Evolutionary conservation across 371 early-diverging fungal species (phyloP).

Genomic region (Massospora cicadina): DNA sequence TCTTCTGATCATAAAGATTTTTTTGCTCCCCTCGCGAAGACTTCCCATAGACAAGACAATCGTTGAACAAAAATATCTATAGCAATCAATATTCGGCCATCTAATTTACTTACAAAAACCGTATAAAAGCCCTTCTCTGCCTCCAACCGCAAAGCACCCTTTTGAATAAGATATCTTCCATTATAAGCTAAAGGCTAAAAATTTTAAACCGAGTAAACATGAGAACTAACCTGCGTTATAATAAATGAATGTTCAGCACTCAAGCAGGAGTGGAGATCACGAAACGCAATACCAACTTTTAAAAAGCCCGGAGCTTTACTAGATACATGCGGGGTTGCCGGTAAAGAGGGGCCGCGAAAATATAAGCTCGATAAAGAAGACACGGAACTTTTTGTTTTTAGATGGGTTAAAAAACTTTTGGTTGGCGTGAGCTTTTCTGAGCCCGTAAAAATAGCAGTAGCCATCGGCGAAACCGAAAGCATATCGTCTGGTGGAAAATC

Average conservation of each 20-base stretch:
- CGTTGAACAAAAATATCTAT: constrained; percentile 10
- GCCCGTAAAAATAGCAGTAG: constrained; percentile 5
- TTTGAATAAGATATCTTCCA: constrained; percentile 5
- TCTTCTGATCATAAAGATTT: background rate
- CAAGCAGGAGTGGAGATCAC: constrained; percentile 4
- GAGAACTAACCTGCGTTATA: constrained; percentile 4
- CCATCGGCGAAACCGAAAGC: constrained; percentile 6
- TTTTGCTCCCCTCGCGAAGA: background rate
- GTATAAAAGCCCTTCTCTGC: background rate
- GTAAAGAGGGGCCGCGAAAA: background rate
- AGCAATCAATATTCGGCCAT: background rate
- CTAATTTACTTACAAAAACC: constrained; percentile 1
- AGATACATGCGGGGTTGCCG: background rate
- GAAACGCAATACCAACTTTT: constrained; percentile 3
- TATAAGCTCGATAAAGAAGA: background rate
- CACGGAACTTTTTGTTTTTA: constrained; percentile 3
- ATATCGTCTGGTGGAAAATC: background rate
- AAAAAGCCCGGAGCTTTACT: background rate
- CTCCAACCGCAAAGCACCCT: background rate
- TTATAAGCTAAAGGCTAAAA: constrained; percentile 9
- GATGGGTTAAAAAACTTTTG: constrained; percentile 1
- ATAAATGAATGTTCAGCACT: constrained; percentile 4
- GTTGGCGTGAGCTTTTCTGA: constrained; percentile 1
- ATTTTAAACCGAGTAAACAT: background rate
- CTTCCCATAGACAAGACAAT: constrained; percentile 4